phyloP scores from a whole-genome alignment of 148 eudicot genomes.

The Tetragonia tetragonoides region DNA sequence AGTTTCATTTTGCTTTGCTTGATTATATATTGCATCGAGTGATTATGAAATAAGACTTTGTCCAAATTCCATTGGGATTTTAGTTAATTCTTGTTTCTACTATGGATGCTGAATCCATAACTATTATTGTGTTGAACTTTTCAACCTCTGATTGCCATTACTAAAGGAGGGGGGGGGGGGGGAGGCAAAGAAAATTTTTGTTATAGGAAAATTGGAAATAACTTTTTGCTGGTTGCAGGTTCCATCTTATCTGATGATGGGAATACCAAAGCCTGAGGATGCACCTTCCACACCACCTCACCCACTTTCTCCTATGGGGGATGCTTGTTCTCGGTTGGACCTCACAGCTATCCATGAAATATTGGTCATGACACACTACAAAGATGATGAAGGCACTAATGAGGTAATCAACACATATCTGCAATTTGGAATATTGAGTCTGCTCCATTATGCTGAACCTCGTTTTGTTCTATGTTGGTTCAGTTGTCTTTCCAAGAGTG shows the following conservation, averaged over 20 bases:
- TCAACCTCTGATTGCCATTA: too few species aligned
- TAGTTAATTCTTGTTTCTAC: background rate
- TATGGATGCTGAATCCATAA: background rate
- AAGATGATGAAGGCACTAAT: conserved; percentile 90
- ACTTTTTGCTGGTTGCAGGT: conserved; percentile 43
- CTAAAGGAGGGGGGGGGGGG: too few species aligned
- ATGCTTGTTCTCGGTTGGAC: conserved; percentile 89
- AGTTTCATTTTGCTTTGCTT: background rate
- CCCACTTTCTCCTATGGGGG: conserved; percentile 91
- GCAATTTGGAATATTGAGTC: background rate
- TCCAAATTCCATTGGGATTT: background rate
- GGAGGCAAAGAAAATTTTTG: background rate
- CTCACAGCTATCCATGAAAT: conserved; percentile 94
- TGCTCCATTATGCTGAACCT: conserved; percentile 9
- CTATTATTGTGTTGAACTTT: background rate
- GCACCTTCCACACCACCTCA: conserved; percentile 75
- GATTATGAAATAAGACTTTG: background rate
- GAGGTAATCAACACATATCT: conserved; percentile 50
- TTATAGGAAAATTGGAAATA: background rate
- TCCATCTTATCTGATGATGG: conserved; percentile 76
- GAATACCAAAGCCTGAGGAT: conserved; percentile 74
- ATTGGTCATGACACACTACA: conserved; percentile 75
- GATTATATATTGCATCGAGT: background rate
- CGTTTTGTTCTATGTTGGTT: conserved; percentile 3
- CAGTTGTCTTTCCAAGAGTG: conserved; percentile 98